Conservation (phyloP, 2,329 filamentous ascomycete species). For the Cladosporium austrohemisphaericum region DNA sequence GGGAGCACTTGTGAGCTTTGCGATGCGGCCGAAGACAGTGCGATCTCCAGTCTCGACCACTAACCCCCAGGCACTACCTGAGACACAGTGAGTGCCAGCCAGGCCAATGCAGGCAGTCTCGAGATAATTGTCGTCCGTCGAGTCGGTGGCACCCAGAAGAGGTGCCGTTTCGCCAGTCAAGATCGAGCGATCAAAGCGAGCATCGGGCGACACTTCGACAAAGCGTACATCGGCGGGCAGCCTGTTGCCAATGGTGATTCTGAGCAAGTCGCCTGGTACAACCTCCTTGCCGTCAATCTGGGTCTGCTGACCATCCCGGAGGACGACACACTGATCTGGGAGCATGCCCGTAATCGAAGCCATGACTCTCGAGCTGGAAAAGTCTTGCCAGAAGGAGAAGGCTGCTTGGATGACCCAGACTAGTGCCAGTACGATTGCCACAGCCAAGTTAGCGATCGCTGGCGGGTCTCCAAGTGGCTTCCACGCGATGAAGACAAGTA, state of each 20-base stretch:
- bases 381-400: conserved; percentile 63
- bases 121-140: conserved; percentile 68
- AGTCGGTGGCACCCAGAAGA: conserved; percentile 60
- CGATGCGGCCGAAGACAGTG: conserved; percentile 71
- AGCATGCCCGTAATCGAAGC: conserved; percentile 75
- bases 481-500: conserved; percentile 75
- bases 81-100: conserved; percentile 74
- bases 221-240: conserved; percentile 71
- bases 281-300: conserved; percentile 47
- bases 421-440: conserved; percentile 67
- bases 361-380: conserved; percentile 74
- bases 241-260: conserved; percentile 68
- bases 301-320: conserved; percentile 55
- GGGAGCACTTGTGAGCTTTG: conserved; percentile 66
- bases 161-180: conserved; percentile 64
- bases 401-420: conserved; percentile 60
- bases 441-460: conserved; percentile 63
- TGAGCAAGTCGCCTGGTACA: conserved; percentile 68
- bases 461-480: conserved; percentile 71
- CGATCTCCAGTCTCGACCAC: conserved; percentile 69
- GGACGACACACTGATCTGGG: conserved; percentile 65
- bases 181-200: conserved; percentile 69
- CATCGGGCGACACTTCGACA: conserved; percentile 63
- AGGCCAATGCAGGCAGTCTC: conserved; percentile 73
- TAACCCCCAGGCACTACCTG: conserved; percentile 62